Conservation (phyloP, 108 stramenopile species). For the Parmales sp. region DNA sequence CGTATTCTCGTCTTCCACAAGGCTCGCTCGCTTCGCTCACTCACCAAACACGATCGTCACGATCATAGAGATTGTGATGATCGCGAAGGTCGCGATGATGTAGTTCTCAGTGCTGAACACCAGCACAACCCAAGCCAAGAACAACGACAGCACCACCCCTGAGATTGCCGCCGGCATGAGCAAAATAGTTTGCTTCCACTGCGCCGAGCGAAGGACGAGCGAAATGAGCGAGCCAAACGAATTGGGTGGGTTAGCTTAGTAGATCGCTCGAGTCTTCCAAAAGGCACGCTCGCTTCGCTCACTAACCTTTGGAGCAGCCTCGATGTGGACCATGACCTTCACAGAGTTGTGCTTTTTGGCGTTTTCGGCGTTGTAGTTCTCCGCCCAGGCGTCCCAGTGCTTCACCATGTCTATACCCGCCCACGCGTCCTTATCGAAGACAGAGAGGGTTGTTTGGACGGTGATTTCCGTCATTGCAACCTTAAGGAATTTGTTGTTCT, state of each 20-base stretch:
- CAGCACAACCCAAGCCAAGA: background rate
- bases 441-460: background rate
- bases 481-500: background rate
- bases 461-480: conserved; percentile 1
- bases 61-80: conserved; percentile 8
- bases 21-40: too few species aligned
- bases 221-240: too few species aligned
- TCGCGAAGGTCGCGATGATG: background rate
- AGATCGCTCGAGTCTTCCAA: too few species aligned
- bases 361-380: background rate
- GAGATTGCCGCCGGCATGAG: background rate
- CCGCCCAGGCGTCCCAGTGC: background rate
- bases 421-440: conserved; percentile 5
- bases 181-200: background rate
- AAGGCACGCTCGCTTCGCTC: too few species aligned
- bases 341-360: background rate
- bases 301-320: background rate
- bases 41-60: conserved; percentile 13
- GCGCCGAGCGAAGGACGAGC: too few species aligned
- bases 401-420: conserved; percentile 3
- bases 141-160: background rate
- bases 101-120: background rate
- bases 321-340: conserved; percentile 6
- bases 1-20: too few species aligned
- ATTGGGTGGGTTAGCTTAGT: too few species aligned